Conservation (phyloP, 2,329 filamentous ascomycete genomes). For the Ceratocystis albifundus region DNA sequence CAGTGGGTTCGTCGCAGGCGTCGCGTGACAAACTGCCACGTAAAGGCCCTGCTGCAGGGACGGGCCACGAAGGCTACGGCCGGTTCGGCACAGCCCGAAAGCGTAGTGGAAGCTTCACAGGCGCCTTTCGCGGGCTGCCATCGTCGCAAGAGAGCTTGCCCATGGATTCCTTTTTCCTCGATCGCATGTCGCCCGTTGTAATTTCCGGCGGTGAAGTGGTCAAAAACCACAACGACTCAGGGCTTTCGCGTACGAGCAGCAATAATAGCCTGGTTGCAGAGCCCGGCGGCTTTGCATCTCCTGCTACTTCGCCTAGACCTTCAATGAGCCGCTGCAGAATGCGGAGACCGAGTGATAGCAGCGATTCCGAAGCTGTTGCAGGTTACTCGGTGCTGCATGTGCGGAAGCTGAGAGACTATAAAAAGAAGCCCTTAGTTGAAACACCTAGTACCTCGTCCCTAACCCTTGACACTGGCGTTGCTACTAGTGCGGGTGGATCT, state of each 20-base stretch:
- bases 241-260: conserved; percentile 38
- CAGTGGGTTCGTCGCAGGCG: conserved; percentile 30
- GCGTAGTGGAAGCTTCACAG: conserved; percentile 50
- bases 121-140: conserved; percentile 34
- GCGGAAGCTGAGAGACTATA: conserved; percentile 27
- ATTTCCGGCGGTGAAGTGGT: conserved; percentile 53
- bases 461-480: background rate
- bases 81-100: conserved; percentile 50
- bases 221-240: conserved; percentile 41
- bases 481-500: background rate
- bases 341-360: conserved; percentile 44
- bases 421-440: background rate
- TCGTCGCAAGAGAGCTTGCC: conserved; percentile 43
- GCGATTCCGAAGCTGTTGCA: conserved; percentile 40
- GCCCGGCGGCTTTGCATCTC: conserved; percentile 35
- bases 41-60: conserved; percentile 82
- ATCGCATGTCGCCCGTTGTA: conserved; percentile 54
- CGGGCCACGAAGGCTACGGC: conserved; percentile 80
- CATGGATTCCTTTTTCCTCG: conserved; percentile 47
- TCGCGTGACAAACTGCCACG: conserved; percentile 47
- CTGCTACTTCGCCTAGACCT: conserved; percentile 36
- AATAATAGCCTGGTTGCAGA: conserved; percentile 40
- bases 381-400: conserved; percentile 44
- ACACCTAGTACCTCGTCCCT: background rate
- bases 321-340: conserved; percentile 39